Base-by-base conservation (phyloP, 768 basidiomycete species). In the Psilocybe tampanensis region DNA sequence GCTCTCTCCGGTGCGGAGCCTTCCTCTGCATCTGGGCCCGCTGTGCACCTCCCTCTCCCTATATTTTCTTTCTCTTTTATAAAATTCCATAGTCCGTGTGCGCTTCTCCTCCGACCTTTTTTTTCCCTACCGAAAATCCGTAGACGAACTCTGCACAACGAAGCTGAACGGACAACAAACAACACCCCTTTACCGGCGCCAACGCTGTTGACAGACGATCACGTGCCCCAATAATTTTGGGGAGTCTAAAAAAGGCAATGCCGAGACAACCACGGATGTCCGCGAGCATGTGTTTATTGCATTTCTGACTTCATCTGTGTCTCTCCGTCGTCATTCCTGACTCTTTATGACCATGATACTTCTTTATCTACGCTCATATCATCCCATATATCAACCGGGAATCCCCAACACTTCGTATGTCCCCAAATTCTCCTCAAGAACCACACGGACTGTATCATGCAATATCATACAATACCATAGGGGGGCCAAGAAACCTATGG, bases 221-320 rank as follows among this genome's bases (percentile, higher is more conserved):
- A 58, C 56, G 56, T 58, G 56, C 8, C 33, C 18, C 44, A 32
- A 18, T 41, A 52, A 21, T 48, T 58, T 58, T 58, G 56, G 56
- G 56, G 56, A 52, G 51, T 53, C 56, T 34, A 39, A 19, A 58
- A 58, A 58, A 53, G 56, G 56, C n/a, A 58, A 52, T 34, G 51
- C 49, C 44, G 36, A 39, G 36, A 39, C 36, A 39, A 39, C 18
- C 33, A 29, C 29, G 29, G 29, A 5, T 29, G 26, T 44, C 43
- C 19, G 22, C 9, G 44, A 17, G 33, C 50, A 52, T 52, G 51
- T 52, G 50, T 52, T 57, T 57, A 41, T 44, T 22, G 34, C 41
- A n/a, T 15, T 23, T n/a, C n/a, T n/a, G n/a, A n/a, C n/a, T n/a
- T n/a, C n/a, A n/a, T n/a, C n/a, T n/a, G n/a, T n/a, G n/a, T n/a